phyloP scores from a whole-genome alignment of 176 grass and related monocot genomes.

The Rhynchospora pubera region DNA sequence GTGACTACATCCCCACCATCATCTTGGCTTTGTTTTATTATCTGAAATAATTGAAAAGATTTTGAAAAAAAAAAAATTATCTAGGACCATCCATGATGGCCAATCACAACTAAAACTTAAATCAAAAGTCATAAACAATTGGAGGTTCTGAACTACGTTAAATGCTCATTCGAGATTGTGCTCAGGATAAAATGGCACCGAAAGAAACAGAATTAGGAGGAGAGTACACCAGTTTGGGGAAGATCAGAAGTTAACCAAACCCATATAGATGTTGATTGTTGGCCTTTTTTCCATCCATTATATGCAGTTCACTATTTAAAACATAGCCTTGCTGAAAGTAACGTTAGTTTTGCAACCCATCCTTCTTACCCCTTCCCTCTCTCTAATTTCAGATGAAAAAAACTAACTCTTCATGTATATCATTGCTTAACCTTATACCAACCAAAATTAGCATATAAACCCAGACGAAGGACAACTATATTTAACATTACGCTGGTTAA shows the following conservation, averaged over 20 bases:
- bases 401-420: not conserved
- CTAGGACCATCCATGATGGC: not conserved
- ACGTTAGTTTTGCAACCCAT: not conserved
- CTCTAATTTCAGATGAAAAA: not conserved
- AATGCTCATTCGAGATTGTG: not conserved
- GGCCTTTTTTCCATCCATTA: not conserved
- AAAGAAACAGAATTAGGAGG: not conserved
- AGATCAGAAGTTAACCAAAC: not conserved
- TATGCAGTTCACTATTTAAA: not conserved
- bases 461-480: not conserved
- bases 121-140: not conserved
- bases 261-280: not conserved
- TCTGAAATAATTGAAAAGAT: conserved; percentile 32
- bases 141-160: not conserved
- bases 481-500: not conserved
- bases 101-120: no score
- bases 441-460: not conserved
- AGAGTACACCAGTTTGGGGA: not conserved
- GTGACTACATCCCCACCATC: conserved; percentile 68
- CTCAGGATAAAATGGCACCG: not conserved
- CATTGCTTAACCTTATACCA: not conserved
- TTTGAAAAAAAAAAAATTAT: not conserved
- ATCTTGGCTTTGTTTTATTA: conserved; percentile 95
- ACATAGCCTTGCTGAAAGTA: not conserved
- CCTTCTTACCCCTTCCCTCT: not conserved